Conservation (phyloP, 2,329 filamentous ascomycete genomes). For the Dactylellina haptotyla region DNA sequence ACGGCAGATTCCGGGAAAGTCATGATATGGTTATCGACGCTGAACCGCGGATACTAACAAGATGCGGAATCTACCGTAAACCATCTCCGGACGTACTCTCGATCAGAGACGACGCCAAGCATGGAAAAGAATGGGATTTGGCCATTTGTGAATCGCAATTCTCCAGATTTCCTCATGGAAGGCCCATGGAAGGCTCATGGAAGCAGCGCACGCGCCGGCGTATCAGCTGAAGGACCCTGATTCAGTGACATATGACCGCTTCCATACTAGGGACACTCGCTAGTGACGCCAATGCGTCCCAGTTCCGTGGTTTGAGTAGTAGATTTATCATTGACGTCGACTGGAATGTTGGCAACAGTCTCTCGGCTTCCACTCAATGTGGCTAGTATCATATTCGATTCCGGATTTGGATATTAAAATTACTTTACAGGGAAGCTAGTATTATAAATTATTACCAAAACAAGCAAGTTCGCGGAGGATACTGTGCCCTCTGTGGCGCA, state of each 20-base stretch:
- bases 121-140: neutral
- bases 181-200: no score
- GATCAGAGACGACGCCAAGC: no score
- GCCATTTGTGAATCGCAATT: neutral
- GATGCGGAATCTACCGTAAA: neutral
- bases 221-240: neutral
- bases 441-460: no score
- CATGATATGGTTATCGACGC: neutral
- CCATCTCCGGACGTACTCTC: neutral
- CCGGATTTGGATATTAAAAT: neutral
- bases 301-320: conserved; percentile 2
- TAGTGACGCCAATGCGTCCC: neutral
- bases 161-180: no score
- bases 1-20: neutral
- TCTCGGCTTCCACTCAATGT: neutral
- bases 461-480: no score
- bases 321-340: conserved; percentile 1
- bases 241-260: neutral
- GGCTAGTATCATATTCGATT: neutral
- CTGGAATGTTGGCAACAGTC: neutral
- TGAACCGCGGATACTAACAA: neutral
- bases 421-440: neutral
- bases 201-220: no score
- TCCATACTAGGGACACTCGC: neutral
- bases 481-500: no score